phyloP scores from a whole-genome alignment of 2,329 filamentous ascomycete species.

The Alternaria ventricosa region DNA sequence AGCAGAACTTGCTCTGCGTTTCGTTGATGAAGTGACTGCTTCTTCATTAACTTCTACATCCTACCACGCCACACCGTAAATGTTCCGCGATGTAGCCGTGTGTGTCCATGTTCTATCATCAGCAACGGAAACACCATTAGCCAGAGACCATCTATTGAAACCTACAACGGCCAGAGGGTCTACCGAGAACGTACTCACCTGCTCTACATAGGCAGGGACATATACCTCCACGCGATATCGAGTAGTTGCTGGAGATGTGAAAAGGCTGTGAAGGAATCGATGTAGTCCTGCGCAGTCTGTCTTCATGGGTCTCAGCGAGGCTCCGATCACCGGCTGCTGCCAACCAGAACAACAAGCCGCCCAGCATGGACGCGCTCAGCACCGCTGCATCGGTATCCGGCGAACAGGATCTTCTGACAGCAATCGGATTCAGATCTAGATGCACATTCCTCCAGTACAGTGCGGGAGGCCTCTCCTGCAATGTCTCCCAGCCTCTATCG shows the following conservation, averaged over 20 bases:
- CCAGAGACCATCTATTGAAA: not conserved
- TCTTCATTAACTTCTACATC: not conserved
- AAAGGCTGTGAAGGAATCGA: not conserved
- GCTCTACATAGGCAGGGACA: not conserved
- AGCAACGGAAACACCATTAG: not conserved
- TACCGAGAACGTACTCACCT: not conserved
- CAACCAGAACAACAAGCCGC: not conserved
- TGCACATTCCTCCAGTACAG: conserved; percentile 2
- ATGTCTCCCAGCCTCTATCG: conserved; percentile 17
- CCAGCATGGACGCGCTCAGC: conserved; percentile 4
- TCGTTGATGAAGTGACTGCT: not conserved
- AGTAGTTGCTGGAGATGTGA: not conserved
- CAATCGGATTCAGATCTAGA: conserved; percentile 14
- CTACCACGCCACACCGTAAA: not conserved
- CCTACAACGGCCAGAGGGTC: not conserved
- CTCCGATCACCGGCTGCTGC: not conserved
- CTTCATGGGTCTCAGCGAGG: not conserved
- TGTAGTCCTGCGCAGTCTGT: not conserved
- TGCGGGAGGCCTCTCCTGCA: conserved; percentile 28
- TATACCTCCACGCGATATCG: not conserved
- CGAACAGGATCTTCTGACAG: conserved; percentile 22
- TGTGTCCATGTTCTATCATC: not conserved
- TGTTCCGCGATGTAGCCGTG: not conserved
- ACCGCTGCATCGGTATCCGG: conserved; percentile 36
- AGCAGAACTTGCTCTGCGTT: not conserved